Percentiles rank a stretch among this genome's conserved stretches.
phyloP scores from a whole-genome alignment of 2,329 filamentous ascomycete species.

The Pyrenophora seminiperda region DNA sequence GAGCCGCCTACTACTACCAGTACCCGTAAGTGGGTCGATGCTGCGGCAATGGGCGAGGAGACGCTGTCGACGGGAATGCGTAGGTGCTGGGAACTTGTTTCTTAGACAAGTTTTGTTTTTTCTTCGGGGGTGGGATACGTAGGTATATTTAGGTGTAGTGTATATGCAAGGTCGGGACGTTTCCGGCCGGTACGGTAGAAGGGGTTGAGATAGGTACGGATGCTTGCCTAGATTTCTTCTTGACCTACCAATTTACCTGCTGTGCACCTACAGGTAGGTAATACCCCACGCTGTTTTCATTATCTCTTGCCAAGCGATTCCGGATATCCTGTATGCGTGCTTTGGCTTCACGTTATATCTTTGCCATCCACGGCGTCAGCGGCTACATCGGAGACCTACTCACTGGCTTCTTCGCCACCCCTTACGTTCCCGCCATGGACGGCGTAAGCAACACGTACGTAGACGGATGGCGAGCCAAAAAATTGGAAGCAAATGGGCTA shows the following conservation, averaged over 20 bases:
- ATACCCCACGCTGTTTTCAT: slow-evolving; percentile 25
- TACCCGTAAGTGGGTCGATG: slow-evolving; percentile 41
- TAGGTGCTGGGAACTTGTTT: slow-evolving; percentile 40
- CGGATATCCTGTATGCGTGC: slow-evolving; percentile 42
- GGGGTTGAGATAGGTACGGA: no score
- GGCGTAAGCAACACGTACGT: slow-evolving; percentile 54
- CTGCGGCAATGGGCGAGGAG: slow-evolving; percentile 36
- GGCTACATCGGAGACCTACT: slow-evolving; percentile 63
- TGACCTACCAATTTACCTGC: no score
- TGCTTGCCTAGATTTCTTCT: no score
- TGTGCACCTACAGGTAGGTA: no score
- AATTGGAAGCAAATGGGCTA: slow-evolving; percentile 62
- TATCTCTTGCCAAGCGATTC: slow-evolving; percentile 43
- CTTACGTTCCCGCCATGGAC: slow-evolving; percentile 58
- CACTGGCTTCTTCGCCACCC: slow-evolving; percentile 63
- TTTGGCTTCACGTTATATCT: slow-evolving; percentile 57
- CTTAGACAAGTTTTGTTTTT: neutral
- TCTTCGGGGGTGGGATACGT: no score
- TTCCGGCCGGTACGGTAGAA: no score
- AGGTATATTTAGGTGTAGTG: neutral
- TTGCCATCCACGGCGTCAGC: slow-evolving; percentile 65
- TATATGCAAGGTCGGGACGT: no score
- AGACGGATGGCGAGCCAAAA: slow-evolving; percentile 57
- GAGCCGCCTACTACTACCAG: no score
- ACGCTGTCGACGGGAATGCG: slow-evolving; percentile 48